Conservation (phyloP, 2,329 filamentous ascomycete genomes). For the Magnaporthiopsis rhizophila region DNA sequence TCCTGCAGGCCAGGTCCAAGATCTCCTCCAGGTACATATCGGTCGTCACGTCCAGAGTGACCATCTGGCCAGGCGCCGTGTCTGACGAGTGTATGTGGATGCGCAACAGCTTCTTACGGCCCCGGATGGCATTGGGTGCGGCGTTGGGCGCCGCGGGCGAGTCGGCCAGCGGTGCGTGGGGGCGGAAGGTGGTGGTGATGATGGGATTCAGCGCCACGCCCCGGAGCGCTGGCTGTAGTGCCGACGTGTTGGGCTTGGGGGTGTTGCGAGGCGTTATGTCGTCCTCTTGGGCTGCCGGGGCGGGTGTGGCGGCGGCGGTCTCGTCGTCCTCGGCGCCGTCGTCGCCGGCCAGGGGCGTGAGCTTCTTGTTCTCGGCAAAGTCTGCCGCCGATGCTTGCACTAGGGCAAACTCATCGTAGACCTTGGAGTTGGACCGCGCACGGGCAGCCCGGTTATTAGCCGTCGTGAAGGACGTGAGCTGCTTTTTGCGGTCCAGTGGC, state of each 20-base stretch:
- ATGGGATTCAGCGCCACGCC: slow-evolving; percentile 45
- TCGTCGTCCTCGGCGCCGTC: slow-evolving; percentile 37
- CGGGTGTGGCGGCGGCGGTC: slow-evolving; percentile 51
- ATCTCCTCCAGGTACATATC: slow-evolving; percentile 80
- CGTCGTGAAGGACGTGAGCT: slow-evolving; percentile 71
- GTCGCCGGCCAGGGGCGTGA: slow-evolving; percentile 59
- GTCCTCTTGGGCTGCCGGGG: slow-evolving; percentile 28
- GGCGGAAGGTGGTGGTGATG: slow-evolving; percentile 51
- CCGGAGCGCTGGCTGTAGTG: slow-evolving; percentile 22
- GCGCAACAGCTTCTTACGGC: slow-evolving; percentile 61
- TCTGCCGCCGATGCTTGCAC: slow-evolving; percentile 63
- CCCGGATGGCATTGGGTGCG: slow-evolving; percentile 39
- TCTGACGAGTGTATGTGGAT: slow-evolving; percentile 66
- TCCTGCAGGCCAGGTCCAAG: slow-evolving; percentile 68
- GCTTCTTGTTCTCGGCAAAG: slow-evolving; percentile 58
- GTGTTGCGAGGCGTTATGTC: slow-evolving; percentile 39
- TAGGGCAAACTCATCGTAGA: slow-evolving; percentile 76
- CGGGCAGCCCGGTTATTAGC: slow-evolving; percentile 65
- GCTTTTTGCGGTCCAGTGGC: slow-evolving; percentile 64
- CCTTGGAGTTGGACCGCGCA: slow-evolving; percentile 62
- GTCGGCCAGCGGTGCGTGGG: slow-evolving; percentile 49
- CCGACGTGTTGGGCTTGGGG: slow-evolving; percentile 32
- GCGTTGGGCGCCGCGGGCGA: slow-evolving; percentile 40
- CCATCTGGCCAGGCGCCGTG: slow-evolving; percentile 62
- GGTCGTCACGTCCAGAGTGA: slow-evolving; percentile 68